Base-by-base conservation (phyloP, 106 monocot genomes). In the Platanthera zijinensis region DNA sequence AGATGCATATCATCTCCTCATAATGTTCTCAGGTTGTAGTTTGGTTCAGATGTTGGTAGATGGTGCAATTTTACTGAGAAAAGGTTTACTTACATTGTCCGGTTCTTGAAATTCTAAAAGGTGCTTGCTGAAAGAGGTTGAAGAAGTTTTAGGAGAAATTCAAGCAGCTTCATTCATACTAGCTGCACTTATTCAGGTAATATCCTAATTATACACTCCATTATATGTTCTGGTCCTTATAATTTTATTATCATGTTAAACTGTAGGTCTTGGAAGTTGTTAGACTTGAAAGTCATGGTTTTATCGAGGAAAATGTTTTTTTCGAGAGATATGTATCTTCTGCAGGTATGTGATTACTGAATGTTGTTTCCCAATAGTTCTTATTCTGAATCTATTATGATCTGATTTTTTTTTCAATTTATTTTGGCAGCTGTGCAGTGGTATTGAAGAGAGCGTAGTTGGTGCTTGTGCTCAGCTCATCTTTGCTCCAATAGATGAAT, bases 401-500 rank as follows among this genome's bases (percentile, higher is more conserved):
- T 52, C 49, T 45, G 21, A 7, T 72, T 74, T 9, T 48, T 73
- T 78, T 46, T n/a, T n/a, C n/a, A n/a, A 3, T 0, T 54, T 52
- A 25, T 79, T 0, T 13, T 79, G 15, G 64, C 87, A 96, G 95
- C 61, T 92, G 9, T 96, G 95, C 72, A 92, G 84, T 81, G 95
- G 95, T 39, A 71, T 96, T 47, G 95, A 92, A 76, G 95, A 92
- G 73, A 88, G 78, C 81, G 84, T 84, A 21, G 71, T 79, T 57
- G 90, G 90, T 48, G 81, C 86, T 7, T 96, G 90, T 76, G 90
- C 92, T 12, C 92, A 96, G 70, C 88, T 96, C 59, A 90, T 92
- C 2, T 96, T 96, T 90, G 95, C 95, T 5, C 95, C 95, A 15
- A 96, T 96, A 32, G 95, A 96, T 61, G 95, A 90, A 72, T 90